Evolutionary conservation across 495 filamentous ascomycete genomes (phyloP), one percentile per base, ranked within the genome.

Genomic region (Podospora sp.): DNA sequence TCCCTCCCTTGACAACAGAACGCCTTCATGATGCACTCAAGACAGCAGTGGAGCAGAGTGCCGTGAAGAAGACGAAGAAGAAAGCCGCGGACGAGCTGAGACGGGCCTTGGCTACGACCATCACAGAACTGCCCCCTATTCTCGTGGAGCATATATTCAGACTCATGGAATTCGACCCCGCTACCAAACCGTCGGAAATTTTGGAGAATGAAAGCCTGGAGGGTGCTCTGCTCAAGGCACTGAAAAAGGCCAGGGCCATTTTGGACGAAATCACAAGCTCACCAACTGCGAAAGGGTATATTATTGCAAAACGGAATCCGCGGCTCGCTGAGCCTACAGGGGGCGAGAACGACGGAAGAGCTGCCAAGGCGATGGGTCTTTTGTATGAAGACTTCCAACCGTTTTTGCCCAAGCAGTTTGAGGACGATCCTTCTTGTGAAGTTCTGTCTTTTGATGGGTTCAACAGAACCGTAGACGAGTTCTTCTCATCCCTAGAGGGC

Each of bases 311-410:
- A 76, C 66, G 58, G 70, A 85, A 63, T 69, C 80, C 71, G 18
- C 65, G 49, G 24, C 63, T 65, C 7, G 22, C 51, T 12, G 58
- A 66, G 11, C 70, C 27, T 24, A 21, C 70, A 56, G 80, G 79
- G 9, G 81, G 79, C 22, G 71, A 72, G 12, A 78, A 82, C 5
- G 79, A 79, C 12, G 63, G 71, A 1, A 76, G 76, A 59, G 68
- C 73, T 16, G 72, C 82, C 56, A 76, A 82, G 52, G 76, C 77
- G 9, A 80, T 81, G 63, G 75, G 76, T 20, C 71, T 95, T 5
- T 76, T 96, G 12, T 99, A 98, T 71, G 91, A 97, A 60, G 95
- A 99, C 68, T 97, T 97, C 73, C 94, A 97, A 72, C 95, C 95
- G 0, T 99, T 97, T 78, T 83, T 89, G 53, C 95, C 95, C 0